Percentiles rank a stretch among this genome's conserved stretches.
phyloP scores from a whole-genome alignment of 2,329 filamentous ascomycete genomes.

The Scleromitrula shiraiana region DNA sequence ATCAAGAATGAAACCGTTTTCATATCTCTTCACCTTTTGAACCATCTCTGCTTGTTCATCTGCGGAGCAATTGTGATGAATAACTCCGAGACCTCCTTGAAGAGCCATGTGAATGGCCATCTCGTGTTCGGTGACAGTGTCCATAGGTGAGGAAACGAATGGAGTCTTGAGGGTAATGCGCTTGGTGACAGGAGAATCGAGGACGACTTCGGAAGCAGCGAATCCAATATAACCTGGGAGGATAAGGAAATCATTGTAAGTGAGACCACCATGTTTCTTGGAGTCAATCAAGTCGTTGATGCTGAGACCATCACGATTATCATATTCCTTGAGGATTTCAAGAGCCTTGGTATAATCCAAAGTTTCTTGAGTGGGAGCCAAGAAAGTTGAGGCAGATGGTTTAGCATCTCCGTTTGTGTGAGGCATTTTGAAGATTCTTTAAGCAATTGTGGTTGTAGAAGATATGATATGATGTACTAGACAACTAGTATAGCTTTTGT shows the following conservation, averaged over 20 bases:
- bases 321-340: conserved; percentile 75
- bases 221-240: conserved; percentile 98
- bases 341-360: conserved; percentile 70
- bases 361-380: conserved; percentile 35
- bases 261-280: conserved; percentile 84
- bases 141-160: conserved; percentile 97
- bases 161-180: conserved; percentile 93
- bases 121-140: conserved; percentile 97
- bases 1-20: conserved; percentile 98
- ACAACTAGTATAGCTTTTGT: no score
- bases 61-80: conserved; percentile 99
- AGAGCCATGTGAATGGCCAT: conserved; percentile 98
- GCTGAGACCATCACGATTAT: conserved; percentile 75
- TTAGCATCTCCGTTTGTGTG: conserved; percentile 56
- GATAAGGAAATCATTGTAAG: conserved; percentile 97
- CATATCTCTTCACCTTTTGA: conserved; percentile 96
- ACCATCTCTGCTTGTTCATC: conserved; percentile 98
- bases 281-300: conserved; percentile 84
- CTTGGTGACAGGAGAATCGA: conserved; percentile 92
- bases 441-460: no score
- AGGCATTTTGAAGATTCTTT: conserved; percentile 63
- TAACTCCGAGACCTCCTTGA: conserved; percentile 82
- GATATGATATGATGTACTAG: no score
- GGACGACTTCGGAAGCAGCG: conserved; percentile 75
- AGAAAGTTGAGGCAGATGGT: conserved; percentile 32